Evolutionary conservation across 2,329 filamentous ascomycete genomes (phyloP).

Genomic region (Colletotrichum nymphaeae): DNA sequence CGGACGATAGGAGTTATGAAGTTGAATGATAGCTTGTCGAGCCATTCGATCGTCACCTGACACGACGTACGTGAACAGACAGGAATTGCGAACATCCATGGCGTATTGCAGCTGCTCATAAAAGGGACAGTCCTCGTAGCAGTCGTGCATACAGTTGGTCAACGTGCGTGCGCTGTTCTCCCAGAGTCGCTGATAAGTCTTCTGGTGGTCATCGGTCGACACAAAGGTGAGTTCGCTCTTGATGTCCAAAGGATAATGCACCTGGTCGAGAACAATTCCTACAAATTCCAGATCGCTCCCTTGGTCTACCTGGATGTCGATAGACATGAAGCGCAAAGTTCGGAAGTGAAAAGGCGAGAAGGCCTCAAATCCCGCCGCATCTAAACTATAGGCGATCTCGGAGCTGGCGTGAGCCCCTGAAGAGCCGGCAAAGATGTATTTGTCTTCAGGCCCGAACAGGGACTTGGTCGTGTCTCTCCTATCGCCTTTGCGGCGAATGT

Average conservation of each 20-base stretch:
- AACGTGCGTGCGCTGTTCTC: constrained; percentile 39
- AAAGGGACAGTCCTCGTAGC: constrained; percentile 48
- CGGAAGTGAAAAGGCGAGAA: constrained; percentile 39
- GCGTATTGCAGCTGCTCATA: constrained; percentile 49
- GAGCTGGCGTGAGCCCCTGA: neutral
- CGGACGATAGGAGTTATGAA: constrained; percentile 38
- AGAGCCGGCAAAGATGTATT: neutral
- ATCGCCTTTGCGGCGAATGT: constrained; percentile 2
- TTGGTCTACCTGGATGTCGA: constrained; percentile 19
- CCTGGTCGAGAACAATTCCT: neutral
- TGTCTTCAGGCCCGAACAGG: constrained; percentile 11
- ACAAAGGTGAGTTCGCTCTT: neutral
- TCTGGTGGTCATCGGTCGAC: neutral
- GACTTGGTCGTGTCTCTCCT: neutral
- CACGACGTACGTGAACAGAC: constrained; percentile 45
- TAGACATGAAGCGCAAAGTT: constrained; percentile 27
- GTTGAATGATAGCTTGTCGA: constrained; percentile 44
- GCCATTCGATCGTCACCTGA: constrained; percentile 46
- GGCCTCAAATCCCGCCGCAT: neutral
- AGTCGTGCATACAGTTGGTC: constrained; percentile 44
- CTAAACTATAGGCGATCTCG: neutral
- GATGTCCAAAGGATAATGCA: neutral
- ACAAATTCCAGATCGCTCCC: neutral
- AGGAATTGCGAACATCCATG: constrained; percentile 41
- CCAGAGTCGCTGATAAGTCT: constrained; percentile 36